phyloP scores from a whole-genome alignment of 129 eudicot species.

The Pseudognaphalium luteoalbum region DNA sequence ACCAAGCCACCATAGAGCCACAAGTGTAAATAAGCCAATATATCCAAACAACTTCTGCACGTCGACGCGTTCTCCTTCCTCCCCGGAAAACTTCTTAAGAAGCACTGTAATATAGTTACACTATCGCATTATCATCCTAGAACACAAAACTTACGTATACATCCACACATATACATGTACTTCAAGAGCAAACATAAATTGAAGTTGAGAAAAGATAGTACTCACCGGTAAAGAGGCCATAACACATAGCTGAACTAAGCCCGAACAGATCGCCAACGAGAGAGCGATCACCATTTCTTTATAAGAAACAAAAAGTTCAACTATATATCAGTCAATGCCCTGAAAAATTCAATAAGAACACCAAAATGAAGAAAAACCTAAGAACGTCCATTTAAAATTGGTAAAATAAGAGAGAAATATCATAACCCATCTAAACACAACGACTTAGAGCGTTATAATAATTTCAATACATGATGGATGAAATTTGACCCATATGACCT shows the following conservation, averaged over 20 bases:
- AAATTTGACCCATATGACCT: neutral
- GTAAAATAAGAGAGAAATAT: neutral
- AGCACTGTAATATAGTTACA: conserved; percentile 58
- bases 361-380: conserved; percentile 40
- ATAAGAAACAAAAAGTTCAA: conserved; percentile 75
- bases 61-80: conserved; percentile 91
- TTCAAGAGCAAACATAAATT: neutral
- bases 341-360: conserved; percentile 49
- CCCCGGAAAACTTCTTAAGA: conserved; percentile 92
- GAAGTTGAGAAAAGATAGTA: conserved; percentile 16
- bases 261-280: conserved; percentile 96
- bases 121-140: conserved; percentile 9
- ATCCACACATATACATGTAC: neutral
- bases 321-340: conserved; percentile 69
- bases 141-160: neutral
- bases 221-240: conserved; percentile 93
- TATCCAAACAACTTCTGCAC: conserved; percentile 96
- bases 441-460: neutral
- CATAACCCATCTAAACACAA: conserved; percentile 18
- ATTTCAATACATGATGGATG: neutral
- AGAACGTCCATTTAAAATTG: neutral
- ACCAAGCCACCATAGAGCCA: conserved; percentile 99
- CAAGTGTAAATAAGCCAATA: conserved; percentile 86
- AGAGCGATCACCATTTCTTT: conserved; percentile 78
- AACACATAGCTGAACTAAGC: conserved; percentile 86